Evolutionary conservation across 495 filamentous ascomycete species (phyloP).

Genomic region (Haplographium delicatum): DNA sequence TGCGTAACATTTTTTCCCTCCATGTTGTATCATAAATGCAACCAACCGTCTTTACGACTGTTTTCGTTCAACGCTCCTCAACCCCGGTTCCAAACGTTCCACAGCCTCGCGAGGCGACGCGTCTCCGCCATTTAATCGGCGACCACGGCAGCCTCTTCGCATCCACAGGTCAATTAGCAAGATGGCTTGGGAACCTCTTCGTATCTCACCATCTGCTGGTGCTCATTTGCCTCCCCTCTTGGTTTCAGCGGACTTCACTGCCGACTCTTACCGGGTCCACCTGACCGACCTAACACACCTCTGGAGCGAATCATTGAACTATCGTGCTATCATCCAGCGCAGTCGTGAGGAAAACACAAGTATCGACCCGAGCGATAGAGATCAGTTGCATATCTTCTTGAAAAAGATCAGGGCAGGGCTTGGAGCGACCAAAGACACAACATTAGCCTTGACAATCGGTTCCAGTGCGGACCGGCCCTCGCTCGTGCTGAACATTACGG

Average conservation of each 20-base stretch:
- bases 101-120: slow-evolving; percentile 14
- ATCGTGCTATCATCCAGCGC: slow-evolving; percentile 56
- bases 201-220: slow-evolving; percentile 6
- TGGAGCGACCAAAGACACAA: slow-evolving; percentile 32
- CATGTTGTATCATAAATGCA: slow-evolving; percentile 5
- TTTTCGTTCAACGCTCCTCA: not conserved
- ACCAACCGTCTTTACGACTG: not conserved
- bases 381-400: slow-evolving; percentile 68
- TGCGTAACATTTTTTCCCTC: not conserved
- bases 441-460: slow-evolving; percentile 25
- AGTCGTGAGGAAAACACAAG: slow-evolving; percentile 62
- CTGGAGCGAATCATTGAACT: slow-evolving; percentile 72
- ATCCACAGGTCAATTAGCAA: not conserved
- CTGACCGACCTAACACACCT: slow-evolving; percentile 80
- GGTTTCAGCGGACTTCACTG: slow-evolving; percentile 44
- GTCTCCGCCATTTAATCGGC: too few species aligned
- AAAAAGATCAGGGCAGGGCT: slow-evolving; percentile 65
- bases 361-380: slow-evolving; percentile 74
- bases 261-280: slow-evolving; percentile 61
- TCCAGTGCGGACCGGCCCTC: slow-evolving; percentile 16
- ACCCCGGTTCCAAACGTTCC: not conserved
- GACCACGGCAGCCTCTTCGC: not conserved
- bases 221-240: slow-evolving; percentile 45
- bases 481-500: slow-evolving; percentile 54
- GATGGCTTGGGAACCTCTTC: slow-evolving; percentile 21